Percentiles rank a stretch among this genome's conserved stretches.
These are phyloP conservation scores for Myrmaecium sp. DNA, from an alignment of 2,329 filamentous ascomycete species.

Conservation along the genomic window DNA sequence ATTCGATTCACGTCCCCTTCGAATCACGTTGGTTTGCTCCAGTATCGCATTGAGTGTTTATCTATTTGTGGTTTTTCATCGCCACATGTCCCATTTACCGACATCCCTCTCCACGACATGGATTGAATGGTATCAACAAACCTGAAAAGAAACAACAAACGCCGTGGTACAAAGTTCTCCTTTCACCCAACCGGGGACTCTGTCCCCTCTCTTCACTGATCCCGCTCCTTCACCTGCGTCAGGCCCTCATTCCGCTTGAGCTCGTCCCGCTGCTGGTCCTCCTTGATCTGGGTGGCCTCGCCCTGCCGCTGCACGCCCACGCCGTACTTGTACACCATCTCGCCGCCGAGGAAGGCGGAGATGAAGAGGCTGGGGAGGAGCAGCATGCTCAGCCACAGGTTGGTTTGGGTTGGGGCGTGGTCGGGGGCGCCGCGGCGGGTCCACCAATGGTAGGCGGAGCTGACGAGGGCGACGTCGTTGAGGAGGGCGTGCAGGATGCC, in stretches of 20 bases:
- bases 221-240: background rate
- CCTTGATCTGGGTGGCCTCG: background rate
- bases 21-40: too few species aligned
- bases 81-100: too few species aligned
- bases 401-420: constrained; percentile 19
- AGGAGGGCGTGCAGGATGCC: constrained; percentile 24
- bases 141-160: too few species aligned
- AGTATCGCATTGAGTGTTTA: too few species aligned
- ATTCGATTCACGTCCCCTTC: too few species aligned
- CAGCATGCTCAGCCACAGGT: constrained; percentile 21
- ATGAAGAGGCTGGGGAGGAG: constrained; percentile 19
- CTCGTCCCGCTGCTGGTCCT: background rate
- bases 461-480: constrained; percentile 24
- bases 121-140: too few species aligned
- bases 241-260: background rate
- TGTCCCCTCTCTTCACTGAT: too few species aligned
- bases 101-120: too few species aligned
- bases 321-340: constrained; percentile 28
- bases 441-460: constrained; percentile 27
- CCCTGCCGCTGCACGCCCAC: constrained; percentile 21
- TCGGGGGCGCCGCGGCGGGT: constrained; percentile 14
- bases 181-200: too few species aligned
- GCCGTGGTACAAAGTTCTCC: too few species aligned
- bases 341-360: constrained; percentile 26
- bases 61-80: too few species aligned